Conservation (phyloP, 805 yeast genomes). For the Suhomyces sp. region DNA sequence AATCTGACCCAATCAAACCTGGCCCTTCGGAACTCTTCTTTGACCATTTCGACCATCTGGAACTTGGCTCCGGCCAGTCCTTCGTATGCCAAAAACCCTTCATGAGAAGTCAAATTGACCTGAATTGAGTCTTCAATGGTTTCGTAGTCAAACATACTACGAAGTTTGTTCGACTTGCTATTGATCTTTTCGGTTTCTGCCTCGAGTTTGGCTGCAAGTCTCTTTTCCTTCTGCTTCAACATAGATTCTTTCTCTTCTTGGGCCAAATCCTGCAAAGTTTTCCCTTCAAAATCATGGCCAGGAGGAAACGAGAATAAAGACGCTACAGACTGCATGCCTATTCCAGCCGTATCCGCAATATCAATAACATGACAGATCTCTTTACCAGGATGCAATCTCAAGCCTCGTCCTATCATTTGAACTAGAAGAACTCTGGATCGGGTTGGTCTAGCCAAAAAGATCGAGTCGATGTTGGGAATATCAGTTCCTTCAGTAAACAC, state of each 20-base stretch:
- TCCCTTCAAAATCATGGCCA: constrained; percentile 22
- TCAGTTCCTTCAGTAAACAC: constrained; percentile 95
- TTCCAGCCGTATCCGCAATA: constrained; percentile 60
- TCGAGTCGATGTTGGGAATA: constrained; percentile 81
- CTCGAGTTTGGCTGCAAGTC: background rate
- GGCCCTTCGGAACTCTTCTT: constrained; percentile 11
- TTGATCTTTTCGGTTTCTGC: background rate
- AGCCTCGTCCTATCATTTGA: constrained; percentile 92
- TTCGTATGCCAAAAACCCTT: constrained; percentile 13
- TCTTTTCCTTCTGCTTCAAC: background rate
- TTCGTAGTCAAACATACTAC: background rate
- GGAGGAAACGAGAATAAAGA: constrained; percentile 40
- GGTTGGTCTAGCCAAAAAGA: constrained; percentile 79
- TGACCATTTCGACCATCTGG: constrained; percentile 11
- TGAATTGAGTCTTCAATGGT: background rate
- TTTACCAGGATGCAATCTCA: constrained; percentile 63
- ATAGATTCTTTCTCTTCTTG: constrained; percentile 11
- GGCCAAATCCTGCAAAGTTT: constrained; percentile 30
- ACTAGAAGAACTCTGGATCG: constrained; percentile 64
- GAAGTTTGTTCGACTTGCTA: background rate
- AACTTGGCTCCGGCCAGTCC: constrained; percentile 9
- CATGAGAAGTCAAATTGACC: constrained; percentile 5
- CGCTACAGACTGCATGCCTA: constrained; percentile 37
- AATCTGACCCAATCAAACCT: constrained; percentile 27
- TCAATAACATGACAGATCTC: constrained; percentile 71